Percentiles rank a stretch among this genome's conserved stretches.
Evolutionary conservation across 352 stramenopile genomes (phyloP).

Genomic region (Phytophthora fragariae): DNA sequence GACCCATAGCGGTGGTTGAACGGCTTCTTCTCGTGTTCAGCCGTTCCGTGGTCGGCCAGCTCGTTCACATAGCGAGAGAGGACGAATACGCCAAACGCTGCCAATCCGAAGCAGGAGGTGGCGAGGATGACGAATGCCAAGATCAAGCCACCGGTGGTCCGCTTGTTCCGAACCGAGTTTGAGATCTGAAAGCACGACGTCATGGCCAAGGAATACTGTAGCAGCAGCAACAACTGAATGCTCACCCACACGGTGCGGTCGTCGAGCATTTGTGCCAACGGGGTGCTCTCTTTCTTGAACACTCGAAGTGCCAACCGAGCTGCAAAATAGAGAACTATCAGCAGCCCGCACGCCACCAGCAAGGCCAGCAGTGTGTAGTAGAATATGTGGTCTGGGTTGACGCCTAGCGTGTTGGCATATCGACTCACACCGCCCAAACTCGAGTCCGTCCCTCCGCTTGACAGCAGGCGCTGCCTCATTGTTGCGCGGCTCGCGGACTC

Average conservation of each 20-base stretch:
- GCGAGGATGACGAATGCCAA: slow-evolving; percentile 45
- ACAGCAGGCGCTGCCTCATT: slow-evolving; percentile 18
- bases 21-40: slow-evolving; percentile 47
- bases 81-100: slow-evolving; percentile 52
- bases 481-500: neutral
- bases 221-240: slow-evolving; percentile 49
- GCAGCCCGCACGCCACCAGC: slow-evolving; percentile 26
- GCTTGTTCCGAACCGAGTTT: slow-evolving; percentile 24
- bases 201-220: slow-evolving; percentile 60
- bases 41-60: slow-evolving; percentile 47
- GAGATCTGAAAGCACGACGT: slow-evolving; percentile 62
- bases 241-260: slow-evolving; percentile 51
- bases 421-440: slow-evolving; percentile 43
- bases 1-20: slow-evolving; percentile 56
- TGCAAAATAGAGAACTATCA: slow-evolving; percentile 44
- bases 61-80: slow-evolving; percentile 47
- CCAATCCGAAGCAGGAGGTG: slow-evolving; percentile 41
- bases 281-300: slow-evolving; percentile 30
- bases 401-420: slow-evolving; percentile 49
- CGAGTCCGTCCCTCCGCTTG: slow-evolving; percentile 12
- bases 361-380: slow-evolving; percentile 58
- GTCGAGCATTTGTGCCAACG: slow-evolving; percentile 36
- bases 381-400: slow-evolving; percentile 52
- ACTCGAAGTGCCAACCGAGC: slow-evolving; percentile 34
- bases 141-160: slow-evolving; percentile 27